phyloP scores from a whole-genome alignment of 768 basidiomycete species.

The Termitomyces heimii region DNA sequence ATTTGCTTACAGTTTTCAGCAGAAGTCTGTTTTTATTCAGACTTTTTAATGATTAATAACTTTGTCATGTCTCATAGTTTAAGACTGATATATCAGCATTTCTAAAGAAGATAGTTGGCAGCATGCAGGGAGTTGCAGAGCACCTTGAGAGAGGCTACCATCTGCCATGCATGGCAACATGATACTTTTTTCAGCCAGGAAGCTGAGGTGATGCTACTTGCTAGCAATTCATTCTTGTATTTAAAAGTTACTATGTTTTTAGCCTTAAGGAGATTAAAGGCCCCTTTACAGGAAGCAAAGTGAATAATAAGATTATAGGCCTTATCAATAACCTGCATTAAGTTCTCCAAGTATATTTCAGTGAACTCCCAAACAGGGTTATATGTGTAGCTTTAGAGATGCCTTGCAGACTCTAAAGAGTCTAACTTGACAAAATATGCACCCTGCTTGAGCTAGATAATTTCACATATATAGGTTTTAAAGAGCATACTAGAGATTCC shows the following conservation, averaged over 20 bases:
- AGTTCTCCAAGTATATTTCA: background rate
- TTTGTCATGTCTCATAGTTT: too few relatives aligned
- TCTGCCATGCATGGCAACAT: background rate
- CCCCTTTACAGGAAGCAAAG: background rate
- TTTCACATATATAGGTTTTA: background rate
- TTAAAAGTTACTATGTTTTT: background rate
- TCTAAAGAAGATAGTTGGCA: background rate
- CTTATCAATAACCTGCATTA: background rate
- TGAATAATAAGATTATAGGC: background rate
- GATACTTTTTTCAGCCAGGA: background rate
- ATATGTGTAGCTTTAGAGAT: background rate
- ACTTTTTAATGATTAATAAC: too few relatives aligned
- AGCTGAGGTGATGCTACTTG: background rate
- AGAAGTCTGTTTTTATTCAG: too few relatives aligned
- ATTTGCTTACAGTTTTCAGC: too few relatives aligned
- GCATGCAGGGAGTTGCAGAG: background rate
- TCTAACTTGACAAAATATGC: background rate
- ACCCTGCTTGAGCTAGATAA: background rate
- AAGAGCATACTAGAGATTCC: background rate
- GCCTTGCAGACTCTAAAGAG: background rate
- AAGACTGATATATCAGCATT: too few relatives aligned
- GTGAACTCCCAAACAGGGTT: background rate
- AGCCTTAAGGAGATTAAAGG: background rate
- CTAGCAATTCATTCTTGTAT: background rate
- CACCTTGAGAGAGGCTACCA: background rate